phyloP scores from a whole-genome alignment of 495 filamentous ascomycete genomes.

The Evernia prunastri region DNA sequence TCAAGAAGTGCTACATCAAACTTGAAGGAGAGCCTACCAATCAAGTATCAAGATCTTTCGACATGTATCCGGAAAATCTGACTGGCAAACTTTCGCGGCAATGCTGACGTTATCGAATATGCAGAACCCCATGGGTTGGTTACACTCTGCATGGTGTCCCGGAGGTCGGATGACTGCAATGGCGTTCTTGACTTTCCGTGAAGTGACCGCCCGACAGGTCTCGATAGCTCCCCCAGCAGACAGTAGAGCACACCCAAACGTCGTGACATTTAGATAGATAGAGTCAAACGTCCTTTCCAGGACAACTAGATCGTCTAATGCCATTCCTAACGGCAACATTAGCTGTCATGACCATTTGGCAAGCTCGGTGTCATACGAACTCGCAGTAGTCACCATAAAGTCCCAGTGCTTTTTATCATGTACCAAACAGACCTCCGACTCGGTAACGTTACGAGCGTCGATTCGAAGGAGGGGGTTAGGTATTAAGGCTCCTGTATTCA shows the following conservation, averaged over 20 bases:
- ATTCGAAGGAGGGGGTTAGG: conserved; percentile 70
- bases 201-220: conserved; percentile 77
- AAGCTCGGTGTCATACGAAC: conserved; percentile 36
- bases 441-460: conserved; percentile 62
- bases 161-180: conserved; percentile 93
- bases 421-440: conserved; percentile 68
- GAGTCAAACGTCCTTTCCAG: conserved; percentile 68
- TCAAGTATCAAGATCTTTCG: conserved; percentile 89
- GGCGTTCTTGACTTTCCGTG: conserved; percentile 77
- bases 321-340: conserved; percentile 11
- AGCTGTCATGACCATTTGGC: not conserved
- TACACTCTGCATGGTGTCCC: conserved; percentile 86
- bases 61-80: conserved; percentile 65
- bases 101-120: conserved; percentile 96
- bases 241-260: conserved; percentile 70
- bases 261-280: conserved; percentile 79
- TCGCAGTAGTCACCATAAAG: conserved; percentile 60
- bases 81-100: conserved; percentile 75
- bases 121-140: conserved; percentile 86
- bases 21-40: conserved; percentile 59
- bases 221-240: conserved; percentile 95
- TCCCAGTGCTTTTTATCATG: conserved; percentile 69
- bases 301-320: conserved; percentile 50
- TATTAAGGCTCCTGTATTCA: conserved; percentile 41
- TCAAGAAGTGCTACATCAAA: conserved; percentile 3